Conservation (phyloP, 345 rosid species). For the Erodium maritimum region DNA sequence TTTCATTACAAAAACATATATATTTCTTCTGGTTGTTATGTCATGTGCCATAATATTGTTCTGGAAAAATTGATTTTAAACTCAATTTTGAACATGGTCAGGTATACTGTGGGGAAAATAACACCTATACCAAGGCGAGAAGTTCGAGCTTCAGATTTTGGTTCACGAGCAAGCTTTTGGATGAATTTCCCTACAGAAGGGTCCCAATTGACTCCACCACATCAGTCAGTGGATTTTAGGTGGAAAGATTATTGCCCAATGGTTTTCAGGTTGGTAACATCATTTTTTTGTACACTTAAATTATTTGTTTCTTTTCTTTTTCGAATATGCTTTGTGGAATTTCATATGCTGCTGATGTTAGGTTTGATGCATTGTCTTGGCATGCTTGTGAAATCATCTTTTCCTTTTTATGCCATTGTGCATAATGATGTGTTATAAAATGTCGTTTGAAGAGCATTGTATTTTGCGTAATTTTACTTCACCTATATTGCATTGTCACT, state of each 20-base stretch:
- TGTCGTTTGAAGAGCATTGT: background rate
- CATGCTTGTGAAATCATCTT: background rate
- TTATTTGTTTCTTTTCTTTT: background rate
- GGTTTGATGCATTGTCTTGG: background rate
- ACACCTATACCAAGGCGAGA: constrained; percentile 88
- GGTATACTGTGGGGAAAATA: constrained; percentile 95
- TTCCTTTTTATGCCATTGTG: too few species aligned
- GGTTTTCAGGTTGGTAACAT: constrained; percentile 75
- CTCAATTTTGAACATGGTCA: constrained; percentile 21
- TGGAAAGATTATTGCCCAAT: constrained; percentile 99
- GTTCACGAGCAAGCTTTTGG: constrained; percentile 94
- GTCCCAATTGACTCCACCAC: constrained; percentile 83
- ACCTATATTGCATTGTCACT: background rate
- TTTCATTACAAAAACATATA: background rate
- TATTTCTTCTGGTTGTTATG: background rate
- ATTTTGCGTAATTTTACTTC: background rate
- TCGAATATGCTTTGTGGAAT: too few species aligned
- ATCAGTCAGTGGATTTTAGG: constrained; percentile 82
- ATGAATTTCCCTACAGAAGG: constrained; percentile 90
- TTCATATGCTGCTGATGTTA: background rate
- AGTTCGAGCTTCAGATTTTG: constrained; percentile 82
- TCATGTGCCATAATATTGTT: constrained; percentile 1
- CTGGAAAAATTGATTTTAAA: constrained; percentile 6
- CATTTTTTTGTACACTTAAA: background rate
- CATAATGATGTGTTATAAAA: background rate